Evolutionary conservation across 768 basidiomycete genomes (phyloP), one percentile per base, ranked within the genome.

Genomic region (Neoboletus magnificus): DNA sequence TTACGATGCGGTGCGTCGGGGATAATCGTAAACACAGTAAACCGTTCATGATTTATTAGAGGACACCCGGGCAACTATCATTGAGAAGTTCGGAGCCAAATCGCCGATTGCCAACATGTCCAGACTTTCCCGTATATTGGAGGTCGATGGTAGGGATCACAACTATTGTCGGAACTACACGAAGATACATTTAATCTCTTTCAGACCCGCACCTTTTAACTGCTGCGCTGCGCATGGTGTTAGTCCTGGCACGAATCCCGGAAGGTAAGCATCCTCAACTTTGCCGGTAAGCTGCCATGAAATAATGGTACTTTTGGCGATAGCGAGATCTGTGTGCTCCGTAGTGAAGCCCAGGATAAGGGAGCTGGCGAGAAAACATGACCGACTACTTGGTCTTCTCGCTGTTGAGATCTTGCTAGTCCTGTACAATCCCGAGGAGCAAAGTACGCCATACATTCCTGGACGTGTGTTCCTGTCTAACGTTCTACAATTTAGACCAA

Each of bases 331-430:
- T n/a, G n/a, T n/a, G n/a, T n/a, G n/a, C n/a, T n/a, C n/a, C n/a
- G n/a, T n/a, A 7, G 59, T 68, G 27, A 63, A 48, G 23, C 49
- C 56, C 8, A 59, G 61, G 35, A 37, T 67, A 25, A 54, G 42
- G 29, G 23, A 58, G 32, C 33, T 67, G n/a, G 64, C 64, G 4
- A 32, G 12, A 35, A 64, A 45, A 16, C 1, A 54, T 2, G 53
- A 52, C 1, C 20, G 49, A 27, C 39, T 57, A 6, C 33, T 68
- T 22, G 64, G 66, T 35, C 54, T 52, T 22, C 56, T 67, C 4
- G 61, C 66, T 15, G 62, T 63, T 1, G 64, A 66, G 23, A 56
- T 66, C 48, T 40, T 50, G 5, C 59, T 68, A 29, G 52, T 36
- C 6, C 39, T 67, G 5, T 59, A 56, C 2, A 37, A 61, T 29